phyloP scores from a whole-genome alignment of 148 eudicot genomes.

The Camellia lanceoleosa region DNA sequence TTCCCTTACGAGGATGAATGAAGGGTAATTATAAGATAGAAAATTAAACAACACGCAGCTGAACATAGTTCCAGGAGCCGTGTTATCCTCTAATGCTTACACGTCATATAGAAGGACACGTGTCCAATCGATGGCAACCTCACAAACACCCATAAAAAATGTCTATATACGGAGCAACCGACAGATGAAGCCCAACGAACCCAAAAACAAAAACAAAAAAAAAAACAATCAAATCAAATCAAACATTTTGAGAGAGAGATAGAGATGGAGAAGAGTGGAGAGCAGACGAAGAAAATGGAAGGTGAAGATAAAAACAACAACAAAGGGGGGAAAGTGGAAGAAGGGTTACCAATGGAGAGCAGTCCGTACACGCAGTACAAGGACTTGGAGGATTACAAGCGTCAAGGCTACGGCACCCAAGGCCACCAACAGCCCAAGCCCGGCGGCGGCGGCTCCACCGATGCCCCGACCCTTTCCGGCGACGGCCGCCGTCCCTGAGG shows the following conservation, averaged over 20 bases:
- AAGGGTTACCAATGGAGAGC: constrained; percentile 54
- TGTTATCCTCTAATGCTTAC: too few relatives aligned
- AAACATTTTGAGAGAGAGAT: background rate
- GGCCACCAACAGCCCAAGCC: constrained; percentile 59
- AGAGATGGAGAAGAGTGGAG: constrained; percentile 27
- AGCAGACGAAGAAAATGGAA: constrained; percentile 11
- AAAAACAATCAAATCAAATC: background rate
- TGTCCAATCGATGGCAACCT: too few relatives aligned
- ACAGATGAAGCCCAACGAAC: too few relatives aligned
- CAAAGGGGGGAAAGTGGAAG: constrained; percentile 34
- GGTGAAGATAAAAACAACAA: constrained; percentile 3
- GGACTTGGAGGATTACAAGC: constrained; percentile 86
- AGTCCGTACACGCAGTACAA: constrained; percentile 85
- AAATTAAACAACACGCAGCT: too few relatives aligned
- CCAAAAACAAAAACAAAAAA: too few relatives aligned
- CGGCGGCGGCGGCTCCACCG: constrained; percentile 62
- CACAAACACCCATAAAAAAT: too few relatives aligned
- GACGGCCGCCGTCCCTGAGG: constrained; percentile 11
- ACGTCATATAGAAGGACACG: too few relatives aligned
- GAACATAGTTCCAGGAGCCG: too few relatives aligned
- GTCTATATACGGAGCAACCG: too few relatives aligned
- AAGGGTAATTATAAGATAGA: too few relatives aligned
- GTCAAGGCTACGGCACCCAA: constrained; percentile 76
- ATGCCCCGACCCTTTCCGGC: constrained; percentile 67
- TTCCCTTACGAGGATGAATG: too few relatives aligned